Evolutionary conservation across 2,329 filamentous ascomycete species (phyloP).

Genomic region (Laburnicola sp.): DNA sequence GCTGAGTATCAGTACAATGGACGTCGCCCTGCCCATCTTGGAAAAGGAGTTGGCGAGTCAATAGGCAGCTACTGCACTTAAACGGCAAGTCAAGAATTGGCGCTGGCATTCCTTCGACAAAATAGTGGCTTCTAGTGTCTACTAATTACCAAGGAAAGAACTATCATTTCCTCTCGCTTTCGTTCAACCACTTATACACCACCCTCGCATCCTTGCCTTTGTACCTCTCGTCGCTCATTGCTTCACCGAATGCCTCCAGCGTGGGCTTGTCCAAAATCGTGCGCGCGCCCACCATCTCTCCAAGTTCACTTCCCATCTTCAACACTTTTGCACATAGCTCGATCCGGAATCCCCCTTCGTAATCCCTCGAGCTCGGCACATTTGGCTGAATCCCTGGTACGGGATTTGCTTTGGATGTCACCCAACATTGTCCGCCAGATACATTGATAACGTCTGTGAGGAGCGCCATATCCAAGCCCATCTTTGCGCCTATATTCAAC

Average conservation of each 20-base stretch:
- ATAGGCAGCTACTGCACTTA: too few species aligned
- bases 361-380: conserved; percentile 44
- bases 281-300: conserved; percentile 40
- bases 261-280: conserved; percentile 38
- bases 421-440: conserved; percentile 89
- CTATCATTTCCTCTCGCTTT: conserved; percentile 32
- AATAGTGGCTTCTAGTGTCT: too few species aligned
- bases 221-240: conserved; percentile 32
- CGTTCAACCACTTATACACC: conserved; percentile 40
- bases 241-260: conserved; percentile 35
- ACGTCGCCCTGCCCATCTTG: conserved; percentile 29
- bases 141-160: too few species aligned
- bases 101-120: background rate
- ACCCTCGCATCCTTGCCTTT: conserved; percentile 39
- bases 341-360: conserved; percentile 45
- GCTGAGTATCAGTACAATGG: conserved; percentile 37
- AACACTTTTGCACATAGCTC: conserved; percentile 42
- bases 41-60: conserved; percentile 25
- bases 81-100: background rate
- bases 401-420: conserved; percentile 89
- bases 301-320: conserved; percentile 39
- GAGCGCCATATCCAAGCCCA: conserved; percentile 62
- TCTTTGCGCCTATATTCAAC: conserved; percentile 64
- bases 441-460: conserved; percentile 86
- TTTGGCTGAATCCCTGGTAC: conserved; percentile 59